Evolutionary conservation across 306 rosid genomes (phyloP), one percentile per base, ranked within the genome.

Genomic region (Fragaria nilgerrensis): DNA sequence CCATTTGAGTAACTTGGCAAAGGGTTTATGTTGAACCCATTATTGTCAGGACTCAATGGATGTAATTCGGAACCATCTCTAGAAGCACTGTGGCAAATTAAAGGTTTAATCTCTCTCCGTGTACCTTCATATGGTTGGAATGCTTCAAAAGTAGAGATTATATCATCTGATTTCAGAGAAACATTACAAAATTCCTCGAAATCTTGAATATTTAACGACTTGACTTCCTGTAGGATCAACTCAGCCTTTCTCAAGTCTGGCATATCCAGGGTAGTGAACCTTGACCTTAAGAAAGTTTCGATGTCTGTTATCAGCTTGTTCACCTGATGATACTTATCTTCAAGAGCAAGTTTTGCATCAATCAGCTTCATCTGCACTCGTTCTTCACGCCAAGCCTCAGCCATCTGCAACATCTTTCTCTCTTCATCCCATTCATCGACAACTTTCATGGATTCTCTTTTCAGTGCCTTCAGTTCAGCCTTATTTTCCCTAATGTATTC

Each of bases 361-460:
- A 15, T 27, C 61, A 92, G 64, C 87, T 88, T 92, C 97, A 90
- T 87, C 78, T 88, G 96, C 61, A 80, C 82, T 7, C 84, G 88
- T 72, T 88, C 97, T 82, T 92, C 96, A 13, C 97, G 96, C 92
- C 85, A 88, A 58, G 73, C 80, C 74, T 88, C 88, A 5, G 86
- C 85, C 79, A 87, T 80, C 82, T 83, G 85, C 76, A 85, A 50
- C 97, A 87, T 90, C 55, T 82, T 81, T 78, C 88, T 87, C 82
- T 92, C 97, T 79, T 92, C 91, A 68, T 84, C 92, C 59, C 83
- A 45, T 81, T 88, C 93, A 66, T 80, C 80, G 2, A 69, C 47
- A 44, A 82, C 4, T 68, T 82, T 80, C 72, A 76, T 58, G 8
- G 79, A 83, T 27, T 88, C 87, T 14, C 56, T 83, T 68, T 80